A percentile compares a stretch with the other conserved stretches of the same genome.
phyloP scores from a whole-genome alignment of 148 eudicot genomes.

The Persicaria maculosa region DNA sequence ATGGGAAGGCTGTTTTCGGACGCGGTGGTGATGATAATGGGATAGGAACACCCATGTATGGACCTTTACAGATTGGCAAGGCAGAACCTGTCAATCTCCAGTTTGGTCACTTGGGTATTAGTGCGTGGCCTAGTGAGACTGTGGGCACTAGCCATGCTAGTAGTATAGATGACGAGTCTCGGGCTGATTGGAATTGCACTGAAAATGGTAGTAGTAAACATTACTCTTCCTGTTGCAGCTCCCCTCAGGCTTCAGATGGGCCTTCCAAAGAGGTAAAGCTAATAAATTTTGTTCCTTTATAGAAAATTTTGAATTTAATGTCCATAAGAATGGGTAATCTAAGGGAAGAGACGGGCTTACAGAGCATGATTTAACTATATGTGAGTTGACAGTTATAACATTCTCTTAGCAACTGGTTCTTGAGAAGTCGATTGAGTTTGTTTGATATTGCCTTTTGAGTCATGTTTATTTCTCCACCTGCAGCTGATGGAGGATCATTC shows the following conservation, averaged over 20 bases:
- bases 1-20: conserved; percentile 38
- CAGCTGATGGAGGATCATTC: conserved; percentile 79
- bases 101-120: conserved; percentile 90
- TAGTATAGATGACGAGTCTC: conserved; percentile 65
- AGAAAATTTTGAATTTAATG: too few relatives aligned
- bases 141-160: conserved; percentile 84
- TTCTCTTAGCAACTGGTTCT: background rate
- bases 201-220: conserved; percentile 74
- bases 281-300: too few relatives aligned
- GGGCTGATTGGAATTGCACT: conserved; percentile 50
- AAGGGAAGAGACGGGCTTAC: too few relatives aligned
- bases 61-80: conserved; percentile 63
- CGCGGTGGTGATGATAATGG: conserved; percentile 33
- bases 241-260: conserved; percentile 70
- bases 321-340: too few relatives aligned
- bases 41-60: conserved; percentile 65
- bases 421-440: background rate
- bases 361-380: background rate
- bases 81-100: conserved; percentile 88
- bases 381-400: background rate
- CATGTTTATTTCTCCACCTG: conserved; percentile 7
- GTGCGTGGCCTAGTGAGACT: conserved; percentile 89
- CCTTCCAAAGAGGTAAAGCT: conserved; percentile 72
- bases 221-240: conserved; percentile 74
- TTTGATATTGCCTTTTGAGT: background rate